Evolutionary conservation across 73 alveolate genomes (phyloP).

Genomic region (Stentor coeruleus): DNA sequence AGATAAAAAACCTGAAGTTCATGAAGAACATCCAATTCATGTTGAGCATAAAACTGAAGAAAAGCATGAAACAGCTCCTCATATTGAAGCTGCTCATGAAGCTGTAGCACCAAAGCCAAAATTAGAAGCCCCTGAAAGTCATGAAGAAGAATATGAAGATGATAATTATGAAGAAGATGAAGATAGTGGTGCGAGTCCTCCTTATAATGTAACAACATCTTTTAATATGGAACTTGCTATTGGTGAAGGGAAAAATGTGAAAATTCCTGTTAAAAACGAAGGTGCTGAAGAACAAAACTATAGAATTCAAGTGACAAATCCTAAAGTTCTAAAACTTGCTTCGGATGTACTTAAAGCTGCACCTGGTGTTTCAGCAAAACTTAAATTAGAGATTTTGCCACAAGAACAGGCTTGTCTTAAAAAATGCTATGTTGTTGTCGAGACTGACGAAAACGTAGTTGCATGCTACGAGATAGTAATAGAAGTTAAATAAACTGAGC

Average conservation of each 20-base stretch:
- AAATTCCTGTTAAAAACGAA: not conserved
- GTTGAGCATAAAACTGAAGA: not conserved
- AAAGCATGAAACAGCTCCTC: not conserved
- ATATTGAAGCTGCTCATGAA: not conserved
- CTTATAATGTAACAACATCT: not conserved
- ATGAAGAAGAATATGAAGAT: not conserved
- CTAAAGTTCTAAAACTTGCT: not conserved
- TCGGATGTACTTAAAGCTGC: not conserved
- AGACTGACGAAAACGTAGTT: not conserved
- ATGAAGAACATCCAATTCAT: not conserved
- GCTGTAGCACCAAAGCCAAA: not conserved
- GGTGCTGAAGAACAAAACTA: not conserved
- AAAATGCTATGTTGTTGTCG: not conserved
- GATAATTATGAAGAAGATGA: too few relatives aligned
- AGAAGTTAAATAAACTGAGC: not conserved
- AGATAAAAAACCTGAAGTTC: not conserved
- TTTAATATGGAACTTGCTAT: not conserved
- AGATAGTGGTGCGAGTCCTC: not conserved
- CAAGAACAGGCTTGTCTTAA: not conserved
- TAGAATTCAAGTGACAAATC: not conserved
- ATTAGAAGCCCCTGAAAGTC: not conserved
- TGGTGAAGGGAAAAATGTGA: not conserved
- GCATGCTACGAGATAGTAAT: not conserved
- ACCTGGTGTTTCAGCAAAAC: not conserved
- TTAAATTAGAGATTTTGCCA: not conserved